A percentile compares a stretch with the other conserved stretches of the same genome.
phyloP scores from a whole-genome alignment of 768 basidiomycete genomes.

The Tricholoma sp. region DNA sequence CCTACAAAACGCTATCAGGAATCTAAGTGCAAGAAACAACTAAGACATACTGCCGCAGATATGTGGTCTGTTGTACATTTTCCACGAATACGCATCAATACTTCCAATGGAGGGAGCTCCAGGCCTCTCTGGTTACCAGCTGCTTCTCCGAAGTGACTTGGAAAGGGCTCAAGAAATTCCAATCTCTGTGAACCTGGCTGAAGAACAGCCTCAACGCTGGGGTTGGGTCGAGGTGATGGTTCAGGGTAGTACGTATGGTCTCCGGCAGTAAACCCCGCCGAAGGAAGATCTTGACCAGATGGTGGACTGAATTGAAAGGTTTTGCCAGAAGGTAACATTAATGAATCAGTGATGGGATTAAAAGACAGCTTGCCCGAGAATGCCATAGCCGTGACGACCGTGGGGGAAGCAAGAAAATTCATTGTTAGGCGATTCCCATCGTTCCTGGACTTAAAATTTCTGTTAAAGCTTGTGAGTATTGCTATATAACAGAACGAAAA shows the following conservation, averaged over 20 bases:
- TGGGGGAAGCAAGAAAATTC: constrained; percentile 98
- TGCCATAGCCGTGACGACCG: constrained; percentile 95
- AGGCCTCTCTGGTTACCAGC: constrained; percentile 43
- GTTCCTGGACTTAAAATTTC: constrained; percentile 86
- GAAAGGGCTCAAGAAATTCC: constrained; percentile 83
- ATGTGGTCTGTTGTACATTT: constrained; percentile 99
- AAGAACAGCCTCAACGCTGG: constrained; percentile 76
- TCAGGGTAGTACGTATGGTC: constrained; percentile 71
- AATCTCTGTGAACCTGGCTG: constrained; percentile 75
- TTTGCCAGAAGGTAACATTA: constrained; percentile 59
- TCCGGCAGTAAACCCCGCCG: constrained; percentile 75
- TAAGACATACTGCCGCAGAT: constrained; percentile 76
- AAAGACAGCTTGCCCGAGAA: constrained; percentile 93
- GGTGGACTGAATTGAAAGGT: constrained; percentile 85
- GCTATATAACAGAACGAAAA: constrained; percentile 40
- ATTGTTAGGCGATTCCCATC: constrained; percentile 92
- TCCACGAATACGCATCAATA: constrained; percentile 88
- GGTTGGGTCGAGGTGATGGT: constrained; percentile 66
- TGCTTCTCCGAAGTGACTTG: constrained; percentile 59
- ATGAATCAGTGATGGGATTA: constrained; percentile 84
- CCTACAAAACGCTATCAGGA: constrained; percentile 37
- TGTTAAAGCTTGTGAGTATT: constrained; percentile 96
- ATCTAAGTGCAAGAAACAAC: neutral
- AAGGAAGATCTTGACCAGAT: constrained; percentile 77
- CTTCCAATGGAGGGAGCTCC: constrained; percentile 79